Evolutionary conservation across 2,329 filamentous ascomycete species (phyloP), one percentile per base, ranked within the genome.

Genomic region (Zalaria sp.): DNA sequence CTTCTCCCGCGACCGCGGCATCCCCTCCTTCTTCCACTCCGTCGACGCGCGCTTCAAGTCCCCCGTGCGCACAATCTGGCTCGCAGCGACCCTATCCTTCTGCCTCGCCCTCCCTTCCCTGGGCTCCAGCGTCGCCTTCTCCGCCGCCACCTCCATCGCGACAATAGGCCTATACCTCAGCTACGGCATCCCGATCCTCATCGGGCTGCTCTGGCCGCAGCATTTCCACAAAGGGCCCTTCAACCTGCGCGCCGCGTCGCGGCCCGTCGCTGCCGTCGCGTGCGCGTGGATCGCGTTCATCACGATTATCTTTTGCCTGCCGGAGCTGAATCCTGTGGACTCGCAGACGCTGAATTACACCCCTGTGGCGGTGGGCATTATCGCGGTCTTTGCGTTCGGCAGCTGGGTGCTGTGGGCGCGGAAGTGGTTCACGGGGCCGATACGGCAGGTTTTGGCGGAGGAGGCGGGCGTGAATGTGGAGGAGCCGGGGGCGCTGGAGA

Each of bases 141-240:
- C 70, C 2, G 73, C 73, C 2, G 72, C 72, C 2, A 77, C 73
- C 2, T 72, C 68, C 6, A 77, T 77, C 46, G 73, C 73, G 3
- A 77, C 73, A 3, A 65, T 76, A 37, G 73, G 73, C 0, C 60
- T 77, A 3, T 77, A 77, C 48, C 65, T 77, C 39, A 71, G 66
- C 41, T 77, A 77, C 51, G 72, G 72, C 1, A 61, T 75, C 25
- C 73, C 73, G 0, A 74, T 75, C 37, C 53, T 75, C 26, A 67
- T 72, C 26, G 72, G 71, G 0, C 53, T 77, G 4, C 56, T 76
- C 39, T 74, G 69, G 55, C 65, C 67, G 34, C 44, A 51, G 5
- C 55, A 63, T n/a, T 77, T 77, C 53, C 58, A 54, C 5, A 74
- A 75, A 46, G 73, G 73, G 0, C 73, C 73, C 0, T 77, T 76